Evolutionary conservation across 2,329 filamentous ascomycete genomes (phyloP).

Genomic region (Trichoderma sp.): DNA sequence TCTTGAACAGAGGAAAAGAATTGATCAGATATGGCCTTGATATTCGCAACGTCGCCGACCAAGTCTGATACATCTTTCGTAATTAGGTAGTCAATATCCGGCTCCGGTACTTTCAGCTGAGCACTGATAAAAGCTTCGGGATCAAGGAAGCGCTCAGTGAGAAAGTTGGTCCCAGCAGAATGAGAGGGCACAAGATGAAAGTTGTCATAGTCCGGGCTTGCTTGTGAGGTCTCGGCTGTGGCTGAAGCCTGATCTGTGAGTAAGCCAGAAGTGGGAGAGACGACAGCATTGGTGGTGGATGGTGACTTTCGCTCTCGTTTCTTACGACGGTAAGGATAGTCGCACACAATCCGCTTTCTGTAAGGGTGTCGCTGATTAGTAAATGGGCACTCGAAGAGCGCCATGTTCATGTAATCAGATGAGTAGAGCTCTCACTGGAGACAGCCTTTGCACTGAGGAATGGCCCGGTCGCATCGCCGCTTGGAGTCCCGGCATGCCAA

Average conservation of each 20-base stretch:
- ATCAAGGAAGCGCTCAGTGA: constrained; percentile 19
- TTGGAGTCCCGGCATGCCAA: constrained; percentile 17
- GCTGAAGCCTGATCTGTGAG: background rate
- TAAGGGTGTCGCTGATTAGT: background rate
- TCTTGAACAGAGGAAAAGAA: constrained; percentile 13
- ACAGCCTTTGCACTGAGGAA: constrained; percentile 20
- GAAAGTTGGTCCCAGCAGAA: background rate
- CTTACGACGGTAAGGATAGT: constrained; percentile 20
- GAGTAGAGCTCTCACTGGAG: background rate
- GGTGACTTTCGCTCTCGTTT: constrained; percentile 10
- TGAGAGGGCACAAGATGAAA: background rate
- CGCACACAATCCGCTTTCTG: constrained; percentile 19
- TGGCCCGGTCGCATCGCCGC: constrained; percentile 17
- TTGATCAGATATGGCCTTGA: background rate
- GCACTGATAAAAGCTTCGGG: constrained; percentile 11
- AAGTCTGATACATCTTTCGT: constrained; percentile 2
- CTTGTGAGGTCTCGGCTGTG: background rate
- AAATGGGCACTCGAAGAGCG: background rate
- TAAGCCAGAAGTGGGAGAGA: background rate
- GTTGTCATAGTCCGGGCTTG: background rate
- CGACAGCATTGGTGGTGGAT: background rate
- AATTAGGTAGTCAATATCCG: constrained; percentile 1
- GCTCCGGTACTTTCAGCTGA: constrained; percentile 12
- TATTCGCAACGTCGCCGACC: constrained; percentile 7
- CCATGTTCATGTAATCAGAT: background rate